A percentile compares a stretch with the other conserved stretches of the same genome.
Evolutionary conservation across 2,329 filamentous ascomycete species (phyloP).

Genomic region (Aspergillus sp.): DNA sequence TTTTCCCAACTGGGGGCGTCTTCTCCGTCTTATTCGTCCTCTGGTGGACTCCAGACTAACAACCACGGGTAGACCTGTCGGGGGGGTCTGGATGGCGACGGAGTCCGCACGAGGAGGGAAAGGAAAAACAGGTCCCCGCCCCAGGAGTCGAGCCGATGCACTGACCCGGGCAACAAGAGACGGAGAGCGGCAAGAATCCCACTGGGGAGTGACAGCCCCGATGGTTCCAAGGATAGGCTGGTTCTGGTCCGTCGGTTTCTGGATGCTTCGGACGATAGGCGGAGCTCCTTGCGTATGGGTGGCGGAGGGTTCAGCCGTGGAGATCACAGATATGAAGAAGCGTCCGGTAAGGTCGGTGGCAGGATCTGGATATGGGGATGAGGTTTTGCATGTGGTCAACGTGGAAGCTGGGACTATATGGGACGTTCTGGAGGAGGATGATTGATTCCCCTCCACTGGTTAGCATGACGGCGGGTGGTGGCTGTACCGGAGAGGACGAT

Average conservation of each 20-base stretch:
- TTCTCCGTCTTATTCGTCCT: background rate
- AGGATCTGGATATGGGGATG: too few species aligned
- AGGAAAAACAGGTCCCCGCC: slow-evolving; percentile 14
- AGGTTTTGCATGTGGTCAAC: too few species aligned
- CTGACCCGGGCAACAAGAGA: background rate
- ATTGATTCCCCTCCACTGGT: too few species aligned
- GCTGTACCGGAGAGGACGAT: too few species aligned
- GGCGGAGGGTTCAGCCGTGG: background rate
- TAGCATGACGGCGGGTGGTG: too few species aligned
- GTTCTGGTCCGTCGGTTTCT: background rate
- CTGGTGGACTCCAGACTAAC: slow-evolving; percentile 7
- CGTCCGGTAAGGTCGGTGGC: too few species aligned
- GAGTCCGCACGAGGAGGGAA: background rate
- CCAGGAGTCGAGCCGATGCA: slow-evolving; percentile 3
- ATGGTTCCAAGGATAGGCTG: slow-evolving; percentile 2
- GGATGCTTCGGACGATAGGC: too few species aligned
- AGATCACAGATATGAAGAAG: background rate
- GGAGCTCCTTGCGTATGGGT: background rate
- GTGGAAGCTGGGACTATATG: too few species aligned
- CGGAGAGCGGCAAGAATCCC: background rate
- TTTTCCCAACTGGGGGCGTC: slow-evolving; percentile 3
- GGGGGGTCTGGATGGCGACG: slow-evolving; percentile 13
- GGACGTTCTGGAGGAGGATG: too few species aligned
- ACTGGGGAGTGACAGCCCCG: slow-evolving; percentile 3
- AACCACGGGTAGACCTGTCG: slow-evolving; percentile 15